phyloP scores from a whole-genome alignment of 805 yeast species.

The Wickerhamiella brachini region DNA sequence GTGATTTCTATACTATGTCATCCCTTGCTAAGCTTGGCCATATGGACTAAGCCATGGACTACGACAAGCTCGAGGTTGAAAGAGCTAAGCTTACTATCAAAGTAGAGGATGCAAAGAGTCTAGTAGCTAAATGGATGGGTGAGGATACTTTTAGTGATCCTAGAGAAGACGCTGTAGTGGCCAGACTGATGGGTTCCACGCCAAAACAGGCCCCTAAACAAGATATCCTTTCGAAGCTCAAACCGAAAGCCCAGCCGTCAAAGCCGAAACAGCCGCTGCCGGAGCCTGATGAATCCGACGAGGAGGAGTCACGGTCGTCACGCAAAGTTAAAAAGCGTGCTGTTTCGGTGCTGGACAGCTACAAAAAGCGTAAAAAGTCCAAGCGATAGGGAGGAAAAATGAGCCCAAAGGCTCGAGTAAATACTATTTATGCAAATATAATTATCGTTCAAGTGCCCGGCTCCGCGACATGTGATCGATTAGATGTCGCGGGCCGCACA shows the following conservation, averaged over 20 bases:
- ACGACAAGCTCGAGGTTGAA: conserved; percentile 13
- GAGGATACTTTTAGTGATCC: conserved; percentile 5
- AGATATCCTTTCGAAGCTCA: neutral
- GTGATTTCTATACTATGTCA: no score
- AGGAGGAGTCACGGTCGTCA: conserved; percentile 6
- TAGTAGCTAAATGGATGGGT: conserved; percentile 15
- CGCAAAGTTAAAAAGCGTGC: conserved; percentile 1
- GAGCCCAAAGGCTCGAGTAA: neutral
- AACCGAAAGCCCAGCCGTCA: neutral
- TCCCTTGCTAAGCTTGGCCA: no score
- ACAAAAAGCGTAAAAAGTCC: conserved; percentile 7
- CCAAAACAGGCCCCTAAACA: neutral
- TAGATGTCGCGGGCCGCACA: neutral
- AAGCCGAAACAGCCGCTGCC: neutral
- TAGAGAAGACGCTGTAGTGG: conserved; percentile 3
- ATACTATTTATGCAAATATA: neutral
- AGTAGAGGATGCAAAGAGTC: conserved; percentile 11
- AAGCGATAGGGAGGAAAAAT: conserved; percentile 1
- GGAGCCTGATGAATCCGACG: conserved; percentile 8
- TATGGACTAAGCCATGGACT: neutral
- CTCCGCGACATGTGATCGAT: neutral
- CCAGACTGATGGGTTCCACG: neutral
- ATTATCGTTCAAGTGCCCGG: neutral
- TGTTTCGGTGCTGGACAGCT: conserved; percentile 9
- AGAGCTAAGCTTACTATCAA: conserved; percentile 12